Evolutionary conservation across 129 eudicot genomes (phyloP).

Genomic region (Tagetes patula): DNA sequence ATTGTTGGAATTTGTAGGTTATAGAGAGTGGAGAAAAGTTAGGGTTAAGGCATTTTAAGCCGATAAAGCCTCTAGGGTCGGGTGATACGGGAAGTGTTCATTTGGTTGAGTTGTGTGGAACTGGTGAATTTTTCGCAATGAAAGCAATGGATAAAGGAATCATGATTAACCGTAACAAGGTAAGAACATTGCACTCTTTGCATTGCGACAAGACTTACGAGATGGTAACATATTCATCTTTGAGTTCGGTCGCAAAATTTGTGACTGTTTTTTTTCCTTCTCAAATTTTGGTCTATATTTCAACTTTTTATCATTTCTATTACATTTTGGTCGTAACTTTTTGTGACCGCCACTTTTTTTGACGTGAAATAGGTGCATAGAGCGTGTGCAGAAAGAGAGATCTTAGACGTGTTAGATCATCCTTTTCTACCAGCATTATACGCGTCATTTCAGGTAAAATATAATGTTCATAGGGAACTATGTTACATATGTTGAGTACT

Average conservation of each 20-base stretch:
- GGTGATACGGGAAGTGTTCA: slow-evolving; percentile 99
- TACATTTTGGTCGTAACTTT: neutral
- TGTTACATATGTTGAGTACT: neutral
- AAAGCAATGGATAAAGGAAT: slow-evolving; percentile 96
- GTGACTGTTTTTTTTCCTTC: no score
- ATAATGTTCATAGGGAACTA: neutral
- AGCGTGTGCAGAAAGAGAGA: slow-evolving; percentile 99
- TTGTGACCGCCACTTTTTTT: neutral
- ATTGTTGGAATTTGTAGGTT: slow-evolving; percentile 47
- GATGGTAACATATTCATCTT: no score
- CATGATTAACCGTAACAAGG: slow-evolving; percentile 99
- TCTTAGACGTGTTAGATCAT: slow-evolving; percentile 88
- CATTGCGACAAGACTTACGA: neutral
- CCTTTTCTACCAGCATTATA: slow-evolving; percentile 98
- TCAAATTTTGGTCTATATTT: no score
- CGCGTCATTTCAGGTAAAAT: slow-evolving; percentile 94
- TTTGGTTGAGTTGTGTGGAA: slow-evolving; percentile 84
- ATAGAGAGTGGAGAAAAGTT: slow-evolving; percentile 70
- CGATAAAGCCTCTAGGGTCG: slow-evolving; percentile 85
- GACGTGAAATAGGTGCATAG: slow-evolving; percentile 71
- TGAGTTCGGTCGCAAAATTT: no score
- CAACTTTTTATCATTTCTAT: neutral
- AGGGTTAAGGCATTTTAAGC: slow-evolving; percentile 88
- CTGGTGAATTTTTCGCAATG: slow-evolving; percentile 85
- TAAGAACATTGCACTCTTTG: slow-evolving; percentile 14